Evolutionary conservation across 768 basidiomycete species (phyloP), one percentile per base, ranked within the genome.

Genomic region (Sporobolomyces phaffii): DNA sequence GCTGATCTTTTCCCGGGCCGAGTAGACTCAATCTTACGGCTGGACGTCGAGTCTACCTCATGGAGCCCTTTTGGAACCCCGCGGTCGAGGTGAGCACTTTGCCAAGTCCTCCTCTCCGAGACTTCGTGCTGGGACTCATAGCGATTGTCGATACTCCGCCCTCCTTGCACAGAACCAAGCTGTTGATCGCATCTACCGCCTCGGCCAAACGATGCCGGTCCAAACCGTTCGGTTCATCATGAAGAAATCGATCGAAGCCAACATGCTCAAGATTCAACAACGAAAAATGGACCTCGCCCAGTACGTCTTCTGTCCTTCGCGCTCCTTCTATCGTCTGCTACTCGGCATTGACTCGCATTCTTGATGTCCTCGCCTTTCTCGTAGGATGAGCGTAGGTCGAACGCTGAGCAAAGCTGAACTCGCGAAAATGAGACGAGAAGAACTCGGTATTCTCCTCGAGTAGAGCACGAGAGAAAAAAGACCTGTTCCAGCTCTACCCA

Each of bases 251-350:
- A 96, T 99, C 77, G 96, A 99, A 79, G 88, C 86, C 60, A 86
- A 88, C 60, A 83, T 99, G 73, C 82, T 97, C 53, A 88, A 91
- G 78, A 91, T 98, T 10, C 94, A 99, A 79, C 83, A 82, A 78
- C 91, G 92, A 82, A 99, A 99, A 80, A 64, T 88, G 20, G 90
- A 87, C 70, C 80, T 99, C 63, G 94, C 94, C 47, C 91, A 96
- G 73, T 73, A 24, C 18, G 69, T 61, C 24, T 10, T n/a, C n/a
- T n/a, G 22, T 2, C 20, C 17, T n/a, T 17, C 26, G 36, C 15
- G 20, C n/a, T 36, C 34, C n/a, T 36, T 53, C 29, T n/a, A 14
- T 33, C 50, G 29, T 51, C 50, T 13, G 10, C 40, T 20, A 41
- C 40, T 41, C 40, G 40, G 20, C 40, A 20, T 10, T 41, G 40